Conservation (phyloP, 1,284 basidiomycete species). For the Ceraceosorus guamensis region DNA sequence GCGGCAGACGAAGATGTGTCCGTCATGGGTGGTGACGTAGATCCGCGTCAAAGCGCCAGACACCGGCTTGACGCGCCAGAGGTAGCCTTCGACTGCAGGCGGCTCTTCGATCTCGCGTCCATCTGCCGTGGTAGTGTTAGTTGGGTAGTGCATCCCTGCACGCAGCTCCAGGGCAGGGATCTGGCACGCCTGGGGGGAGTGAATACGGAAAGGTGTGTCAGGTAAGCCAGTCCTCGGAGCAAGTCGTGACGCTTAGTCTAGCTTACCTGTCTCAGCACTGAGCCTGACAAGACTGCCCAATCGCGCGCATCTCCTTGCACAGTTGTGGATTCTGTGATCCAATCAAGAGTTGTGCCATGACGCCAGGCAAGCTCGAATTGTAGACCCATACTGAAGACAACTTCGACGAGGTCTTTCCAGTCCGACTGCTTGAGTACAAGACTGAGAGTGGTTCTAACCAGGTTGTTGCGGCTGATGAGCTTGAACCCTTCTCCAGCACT, state of each 20-base stretch:
- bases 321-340: constrained; percentile 67
- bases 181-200: constrained; percentile 9
- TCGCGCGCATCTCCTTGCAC: constrained; percentile 59
- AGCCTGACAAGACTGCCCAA: constrained; percentile 67
- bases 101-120: constrained; percentile 63
- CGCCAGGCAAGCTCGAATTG: constrained; percentile 71
- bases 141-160: constrained; percentile 61
- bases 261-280: constrained; percentile 62
- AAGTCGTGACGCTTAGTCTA: neutral
- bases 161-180: constrained; percentile 64
- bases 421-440: constrained; percentile 57
- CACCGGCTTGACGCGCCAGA: constrained; percentile 61
- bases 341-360: constrained; percentile 63
- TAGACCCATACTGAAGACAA: constrained; percentile 56
- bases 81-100: constrained; percentile 68
- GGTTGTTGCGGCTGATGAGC: constrained; percentile 58
- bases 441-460: constrained; percentile 55
- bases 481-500: constrained; percentile 48
- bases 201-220: neutral
- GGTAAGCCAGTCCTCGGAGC: constrained; percentile 3
- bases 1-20: constrained; percentile 61
- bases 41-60: constrained; percentile 58
- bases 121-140: constrained; percentile 54
- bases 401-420: constrained; percentile 61
- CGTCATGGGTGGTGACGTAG: constrained; percentile 68